These are phyloP conservation scores for Colletotrichum chlorophyti DNA, from an alignment of 2,329 filamentous ascomycete genomes.

Conservation along the genomic window DNA sequence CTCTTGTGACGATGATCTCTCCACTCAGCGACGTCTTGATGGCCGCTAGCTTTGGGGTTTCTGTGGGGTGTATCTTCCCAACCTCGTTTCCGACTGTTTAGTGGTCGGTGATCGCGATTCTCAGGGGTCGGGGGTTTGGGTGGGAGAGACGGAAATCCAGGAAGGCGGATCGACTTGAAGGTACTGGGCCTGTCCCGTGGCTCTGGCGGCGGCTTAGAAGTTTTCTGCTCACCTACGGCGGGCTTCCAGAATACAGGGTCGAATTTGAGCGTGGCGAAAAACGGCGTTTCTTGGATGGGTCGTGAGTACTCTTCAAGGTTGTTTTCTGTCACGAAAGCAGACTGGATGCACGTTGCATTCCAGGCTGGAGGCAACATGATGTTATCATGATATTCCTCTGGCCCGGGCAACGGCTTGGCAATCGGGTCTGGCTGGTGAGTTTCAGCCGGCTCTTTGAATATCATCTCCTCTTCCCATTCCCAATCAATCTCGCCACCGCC, in stretches of 20 bases:
- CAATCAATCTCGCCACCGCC: conserved; percentile 40
- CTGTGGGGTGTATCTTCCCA: conserved; percentile 20
- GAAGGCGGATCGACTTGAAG: conserved; percentile 22
- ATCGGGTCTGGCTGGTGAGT: conserved; percentile 52
- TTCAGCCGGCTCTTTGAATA: conserved; percentile 44
- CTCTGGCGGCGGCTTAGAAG: neutral
- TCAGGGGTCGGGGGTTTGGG: conserved; percentile 21
- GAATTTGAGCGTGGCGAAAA: conserved; percentile 47
- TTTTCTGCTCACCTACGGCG: neutral
- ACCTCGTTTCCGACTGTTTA: conserved; percentile 14
- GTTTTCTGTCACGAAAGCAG: conserved; percentile 50
- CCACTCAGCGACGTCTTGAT: neutral
- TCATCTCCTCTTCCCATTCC: conserved; percentile 45
- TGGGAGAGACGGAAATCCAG: conserved; percentile 21
- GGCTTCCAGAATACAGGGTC: conserved; percentile 50
- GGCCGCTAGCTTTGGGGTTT: neutral
- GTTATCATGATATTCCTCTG: conserved; percentile 49
- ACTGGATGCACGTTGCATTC: conserved; percentile 50
- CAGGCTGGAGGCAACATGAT: conserved; percentile 53
- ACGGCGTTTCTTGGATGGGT: conserved; percentile 46
- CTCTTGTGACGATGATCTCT: conserved; percentile 11
- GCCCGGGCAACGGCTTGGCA: conserved; percentile 47
- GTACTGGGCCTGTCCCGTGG: conserved; percentile 6
- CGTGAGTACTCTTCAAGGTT: conserved; percentile 50
- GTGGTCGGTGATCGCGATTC: conserved; percentile 2